Evolutionary conservation across 441 rosid genomes (phyloP), one percentile per base, ranked within the genome.

Genomic region (Breynia disticha): DNA sequence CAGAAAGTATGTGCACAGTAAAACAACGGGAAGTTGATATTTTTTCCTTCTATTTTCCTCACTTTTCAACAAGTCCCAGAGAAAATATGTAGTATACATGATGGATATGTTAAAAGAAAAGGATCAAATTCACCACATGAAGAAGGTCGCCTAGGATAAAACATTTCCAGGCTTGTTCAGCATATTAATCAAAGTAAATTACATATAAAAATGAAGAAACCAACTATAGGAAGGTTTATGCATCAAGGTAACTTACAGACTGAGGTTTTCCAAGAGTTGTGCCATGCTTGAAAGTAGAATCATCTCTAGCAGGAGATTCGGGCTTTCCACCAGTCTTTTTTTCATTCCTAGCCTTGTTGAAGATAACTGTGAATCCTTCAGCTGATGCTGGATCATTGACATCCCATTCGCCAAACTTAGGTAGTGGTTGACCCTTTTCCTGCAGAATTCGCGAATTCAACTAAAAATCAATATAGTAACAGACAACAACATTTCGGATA

Each of bases 401-500:
- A 76, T 89, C 93, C 95, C 97, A 89, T 65, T 89, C 97, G 12
- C 97, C 97, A 55, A 89, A 89, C 76, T 86, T 86, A 21, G 97
- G 97, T 76, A 89, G 71, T 13, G 97, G 93, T 13, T 68, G 85
- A 61, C 83, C 93, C 73, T 73, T 83, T 18, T 82, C 93, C 96
- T 84, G 71, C 32, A 47, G 43, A 57, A 21, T 63, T 50, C 12
- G 50, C 8, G 8, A 28, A 28, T 4, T 28, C 35, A 28, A 28
- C 1, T 28, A 9, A 9, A 28, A 28, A 28, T 28, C 35, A 28
- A 9, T 28, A 28, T 9, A 28, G 35, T 9, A 28, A 9, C 35
- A 28, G 35, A 28, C 7, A 28, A 28, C 32, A 24, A 2, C 32
- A 24, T 7, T 24, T 24, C 32, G 7, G 7, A 2, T 24, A 24